Base-by-base conservation (phyloP, 2,329 filamentous ascomycete species). In the Esteya vermicola region DNA sequence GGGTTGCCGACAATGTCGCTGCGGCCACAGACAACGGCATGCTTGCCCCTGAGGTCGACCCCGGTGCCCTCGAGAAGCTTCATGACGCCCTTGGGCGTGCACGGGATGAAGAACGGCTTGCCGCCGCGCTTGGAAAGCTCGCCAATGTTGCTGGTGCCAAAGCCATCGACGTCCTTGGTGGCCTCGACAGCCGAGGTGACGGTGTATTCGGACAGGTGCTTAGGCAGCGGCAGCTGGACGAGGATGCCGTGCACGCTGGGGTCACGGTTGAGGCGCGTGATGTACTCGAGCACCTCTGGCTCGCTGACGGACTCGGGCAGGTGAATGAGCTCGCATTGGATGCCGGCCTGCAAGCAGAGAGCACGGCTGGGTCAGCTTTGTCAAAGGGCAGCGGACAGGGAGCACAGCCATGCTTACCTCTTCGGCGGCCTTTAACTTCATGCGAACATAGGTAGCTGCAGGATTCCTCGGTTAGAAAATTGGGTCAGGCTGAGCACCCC, bases 1-100 rank as follows among this genome's bases (percentile, higher is more conserved):
- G 91, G 91, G 59, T 86, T 93, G 49, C 91, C 91, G 26, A 98
- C 91, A 53, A 98, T 98, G 57, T 98, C 89, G 59, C 89, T 96
- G 44, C 91, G 76, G 36, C 91, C 91, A 37, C 98, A 68, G 14
- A 98, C 89, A 3, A 96, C 89, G 26, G 91, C 91, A 51, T 89
- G 81, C 70, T 96, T 96, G 51, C 91, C 91, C 40, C 72, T 74
- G 40, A 91, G 67, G 41, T 93, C 75, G 31, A 98, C 75, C 8
- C 86, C 88, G 18, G 81, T 77, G 58, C 91, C 84, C 56, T 85
- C 63, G 43, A 98, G 68, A 50, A 98, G 70, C 32, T 84, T 82
- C 88, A 98, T 96, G 54, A 95, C 84, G 54, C 91, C 91, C 65
- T 95, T 89, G 39, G 91, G 91, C 2, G 91, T 98, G 70, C 91